Evolutionary conservation across 2,329 filamentous ascomycete species (phyloP).

Genomic region (Shiraia bambusicola): DNA sequence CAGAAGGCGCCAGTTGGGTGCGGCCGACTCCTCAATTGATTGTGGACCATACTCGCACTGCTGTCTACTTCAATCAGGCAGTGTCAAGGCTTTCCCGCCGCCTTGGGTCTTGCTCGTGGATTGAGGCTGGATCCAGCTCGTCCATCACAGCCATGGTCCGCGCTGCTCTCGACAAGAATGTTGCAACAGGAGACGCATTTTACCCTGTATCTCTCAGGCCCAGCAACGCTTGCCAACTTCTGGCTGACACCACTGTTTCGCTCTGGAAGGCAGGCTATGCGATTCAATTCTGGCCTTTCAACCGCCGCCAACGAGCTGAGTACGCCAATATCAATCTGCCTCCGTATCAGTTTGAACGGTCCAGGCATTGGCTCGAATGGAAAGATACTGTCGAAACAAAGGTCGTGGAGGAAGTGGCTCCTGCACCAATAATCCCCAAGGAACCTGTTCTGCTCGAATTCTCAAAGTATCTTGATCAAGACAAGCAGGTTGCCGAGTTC

Average conservation of each 20-base stretch:
- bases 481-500: conserved; percentile 35
- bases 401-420: background rate
- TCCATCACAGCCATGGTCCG: too few species aligned
- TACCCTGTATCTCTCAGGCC: too few species aligned
- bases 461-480: conserved; percentile 1
- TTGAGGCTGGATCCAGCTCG: too few species aligned
- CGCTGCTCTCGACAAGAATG: too few species aligned
- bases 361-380: conserved; percentile 19
- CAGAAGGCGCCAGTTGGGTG: too few species aligned
- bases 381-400: conserved; percentile 4
- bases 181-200: too few species aligned
- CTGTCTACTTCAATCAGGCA: too few species aligned
- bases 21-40: too few species aligned
- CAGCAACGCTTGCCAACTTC: background rate
- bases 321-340: conserved; percentile 34
- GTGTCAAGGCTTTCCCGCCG: too few species aligned
- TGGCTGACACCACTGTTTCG: conserved; percentile 23
- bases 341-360: conserved; percentile 14
- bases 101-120: too few species aligned
- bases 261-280: conserved; percentile 46
- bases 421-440: background rate
- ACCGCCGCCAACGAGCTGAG: conserved; percentile 24
- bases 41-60: too few species aligned
- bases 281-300: conserved; percentile 44
- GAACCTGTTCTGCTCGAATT: background rate